phyloP scores from a whole-genome alignment of 768 basidiomycete genomes.

The Naganishia vishniacii region DNA sequence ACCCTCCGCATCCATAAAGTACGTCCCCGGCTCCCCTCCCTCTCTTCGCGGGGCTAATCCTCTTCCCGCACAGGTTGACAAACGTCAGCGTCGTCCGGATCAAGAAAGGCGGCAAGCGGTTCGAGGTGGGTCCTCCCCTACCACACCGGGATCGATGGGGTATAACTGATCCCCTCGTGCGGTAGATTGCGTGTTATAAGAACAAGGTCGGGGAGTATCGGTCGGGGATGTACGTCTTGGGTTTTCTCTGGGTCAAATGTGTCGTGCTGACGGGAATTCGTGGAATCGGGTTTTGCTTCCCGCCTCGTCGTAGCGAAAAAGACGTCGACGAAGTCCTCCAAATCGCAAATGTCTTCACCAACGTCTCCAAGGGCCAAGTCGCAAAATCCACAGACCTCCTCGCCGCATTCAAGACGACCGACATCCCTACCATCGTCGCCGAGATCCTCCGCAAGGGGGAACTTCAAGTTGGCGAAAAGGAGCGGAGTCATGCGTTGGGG shows the following conservation, averaged over 20 bases:
- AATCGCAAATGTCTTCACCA: slow-evolving; percentile 89
- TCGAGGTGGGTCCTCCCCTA: slow-evolving; percentile 64
- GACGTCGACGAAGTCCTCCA: slow-evolving; percentile 92
- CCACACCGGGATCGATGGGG: too few species aligned
- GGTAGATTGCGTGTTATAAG: slow-evolving; percentile 93
- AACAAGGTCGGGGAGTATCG: slow-evolving; percentile 98
- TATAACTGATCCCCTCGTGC: too few species aligned
- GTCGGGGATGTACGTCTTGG: slow-evolving; percentile 71
- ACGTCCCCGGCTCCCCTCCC: slow-evolving; percentile 22
- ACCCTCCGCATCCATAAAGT: slow-evolving; percentile 88
- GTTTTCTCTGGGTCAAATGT: not conserved
- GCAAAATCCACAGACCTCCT: slow-evolving; percentile 83
- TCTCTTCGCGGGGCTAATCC: slow-evolving; percentile 18
- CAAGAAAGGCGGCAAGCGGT: slow-evolving; percentile 95
- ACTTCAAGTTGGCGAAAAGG: slow-evolving; percentile 93
- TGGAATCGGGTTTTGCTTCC: too few species aligned
- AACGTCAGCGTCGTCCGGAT: slow-evolving; percentile 94
- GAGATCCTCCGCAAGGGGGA: slow-evolving; percentile 97
- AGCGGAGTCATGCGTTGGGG: slow-evolving; percentile 81
- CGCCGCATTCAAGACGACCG: slow-evolving; percentile 79
- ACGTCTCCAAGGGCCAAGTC: slow-evolving; percentile 92
- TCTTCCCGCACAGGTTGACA: slow-evolving; percentile 67
- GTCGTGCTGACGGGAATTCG: not conserved
- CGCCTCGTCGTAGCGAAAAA: slow-evolving; percentile 61
- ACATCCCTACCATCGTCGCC: slow-evolving; percentile 66